These are phyloP conservation scores for Penicillium sp. DNA, from an alignment of 2,329 filamentous ascomycete species.

Conservation along the genomic window DNA sequence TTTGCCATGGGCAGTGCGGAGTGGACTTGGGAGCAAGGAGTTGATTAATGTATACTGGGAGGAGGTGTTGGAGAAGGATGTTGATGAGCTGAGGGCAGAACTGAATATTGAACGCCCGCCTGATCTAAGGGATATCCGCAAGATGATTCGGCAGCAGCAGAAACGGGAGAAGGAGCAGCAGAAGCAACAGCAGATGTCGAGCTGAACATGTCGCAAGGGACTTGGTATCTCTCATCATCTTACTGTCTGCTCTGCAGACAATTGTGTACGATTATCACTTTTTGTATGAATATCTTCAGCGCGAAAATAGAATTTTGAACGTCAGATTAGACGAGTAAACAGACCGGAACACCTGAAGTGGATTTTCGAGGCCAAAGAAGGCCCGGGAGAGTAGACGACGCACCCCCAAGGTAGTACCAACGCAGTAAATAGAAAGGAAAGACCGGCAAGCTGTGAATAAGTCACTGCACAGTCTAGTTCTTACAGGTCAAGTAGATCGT, in stretches of 20 bases:
- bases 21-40: conserved; percentile 73
- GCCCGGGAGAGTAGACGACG: neutral
- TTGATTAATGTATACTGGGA: conserved; percentile 99
- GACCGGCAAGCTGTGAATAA: neutral
- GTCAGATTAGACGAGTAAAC: neutral
- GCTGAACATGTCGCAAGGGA: neutral
- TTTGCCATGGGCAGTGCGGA: conserved; percentile 85
- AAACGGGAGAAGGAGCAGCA: conserved; percentile 63
- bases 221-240: neutral
- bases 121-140: conserved; percentile 77
- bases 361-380: neutral
- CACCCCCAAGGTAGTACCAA: neutral
- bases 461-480: neutral
- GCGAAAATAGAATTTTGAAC: neutral
- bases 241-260: neutral
- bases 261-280: conserved; percentile 19
- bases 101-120: conserved; percentile 86
- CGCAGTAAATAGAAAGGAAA: neutral
- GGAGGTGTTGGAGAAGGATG: conserved; percentile 82
- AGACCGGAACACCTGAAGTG: neutral
- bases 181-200: conserved; percentile 28
- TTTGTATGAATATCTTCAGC: neutral
- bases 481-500: conserved; percentile 47
- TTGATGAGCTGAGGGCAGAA: conserved; percentile 70
- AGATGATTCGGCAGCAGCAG: conserved; percentile 66